A percentile compares a stretch with the other conserved stretches of the same genome.
Evolutionary conservation across 2,329 filamentous ascomycete genomes (phyloP).

Genomic region (Dothiorella sarmentorum): DNA sequence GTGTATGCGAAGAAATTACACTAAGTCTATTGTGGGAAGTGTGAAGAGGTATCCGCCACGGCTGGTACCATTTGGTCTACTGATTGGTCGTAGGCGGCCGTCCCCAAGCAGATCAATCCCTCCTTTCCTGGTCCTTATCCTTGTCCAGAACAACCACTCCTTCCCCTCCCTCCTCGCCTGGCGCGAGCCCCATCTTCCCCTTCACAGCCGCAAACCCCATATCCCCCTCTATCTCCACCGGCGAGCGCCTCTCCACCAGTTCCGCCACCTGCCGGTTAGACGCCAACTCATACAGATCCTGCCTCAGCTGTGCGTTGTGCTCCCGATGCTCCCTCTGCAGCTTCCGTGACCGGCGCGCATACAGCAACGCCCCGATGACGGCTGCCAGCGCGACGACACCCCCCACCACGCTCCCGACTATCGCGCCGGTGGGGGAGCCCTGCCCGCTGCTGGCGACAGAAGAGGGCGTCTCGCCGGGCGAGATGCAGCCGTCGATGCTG

Average conservation of each 20-base stretch:
- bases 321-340: neutral
- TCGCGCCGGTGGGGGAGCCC: neutral
- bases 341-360: neutral
- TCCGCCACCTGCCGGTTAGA: neutral
- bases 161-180: neutral
- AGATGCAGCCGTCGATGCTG: slow-evolving; percentile 22
- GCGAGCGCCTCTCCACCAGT: neutral
- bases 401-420: neutral
- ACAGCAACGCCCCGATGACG: neutral
- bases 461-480: neutral
- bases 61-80: no score
- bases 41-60: no score
- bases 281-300: neutral
- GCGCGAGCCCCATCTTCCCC: neutral
- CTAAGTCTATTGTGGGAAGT: no score
- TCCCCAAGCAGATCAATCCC: neutral
- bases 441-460: neutral
- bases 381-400: neutral
- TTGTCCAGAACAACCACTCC: neutral
- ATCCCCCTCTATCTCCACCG: neutral
- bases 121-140: neutral
- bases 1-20: no score
- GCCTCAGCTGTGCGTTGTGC: neutral
- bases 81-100: neutral
- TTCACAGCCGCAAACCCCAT: neutral